Base-by-base conservation (phyloP, 768 basidiomycete genomes). In the Lentinula sp. region DNA sequence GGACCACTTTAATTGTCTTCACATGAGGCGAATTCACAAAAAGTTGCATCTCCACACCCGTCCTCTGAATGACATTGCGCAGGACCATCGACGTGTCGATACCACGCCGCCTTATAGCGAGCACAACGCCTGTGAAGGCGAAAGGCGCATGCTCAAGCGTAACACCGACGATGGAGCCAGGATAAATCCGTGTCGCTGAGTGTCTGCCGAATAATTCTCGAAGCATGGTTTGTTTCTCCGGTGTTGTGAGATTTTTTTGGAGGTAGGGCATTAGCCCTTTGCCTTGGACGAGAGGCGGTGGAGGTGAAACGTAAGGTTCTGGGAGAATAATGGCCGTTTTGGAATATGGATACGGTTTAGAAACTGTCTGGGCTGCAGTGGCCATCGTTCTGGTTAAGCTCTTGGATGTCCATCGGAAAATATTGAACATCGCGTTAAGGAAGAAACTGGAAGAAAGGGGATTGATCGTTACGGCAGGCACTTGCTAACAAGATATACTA, bases 41-140 rank as follows among this genome's bases (percentile, higher is more conserved):
- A 76, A 93, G 91, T 69, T 88, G 89, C 88, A 93, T 88, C 79
- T 98, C 96, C 42, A 97, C 89, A 12, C 95, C 95, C 12, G 90
- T 93, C 64, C 93, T 82, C 67, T 93, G 90, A 57, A 98, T 82
- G 65, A 97, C 84, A 74, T 98, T 98, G 64, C 96, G 84, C 56
- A 98, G 75, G 57, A 87, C 79, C 69, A 98, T 91, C n/a, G 87
- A 89, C 32, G 93, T 94, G 74, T 93, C 92, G 33, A 85, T 80
- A 0, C 95, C 95, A 42, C 90, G 84, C 67, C 92, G 83, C 56
- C 92, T 85, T 65, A 95, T 82, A 35, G 86, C 84, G 67, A 97
- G 81, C 61, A 98, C 79, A 49, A 98, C 90, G 39, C 96, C 96
- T 6, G 93, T 91, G 74, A 98, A 98, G 12, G 81, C 75, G 15